Evolutionary conservation across 2,329 filamentous ascomycete species (phyloP), one percentile per base, ranked within the genome.

Genomic region (Fusarium miscanthi): DNA sequence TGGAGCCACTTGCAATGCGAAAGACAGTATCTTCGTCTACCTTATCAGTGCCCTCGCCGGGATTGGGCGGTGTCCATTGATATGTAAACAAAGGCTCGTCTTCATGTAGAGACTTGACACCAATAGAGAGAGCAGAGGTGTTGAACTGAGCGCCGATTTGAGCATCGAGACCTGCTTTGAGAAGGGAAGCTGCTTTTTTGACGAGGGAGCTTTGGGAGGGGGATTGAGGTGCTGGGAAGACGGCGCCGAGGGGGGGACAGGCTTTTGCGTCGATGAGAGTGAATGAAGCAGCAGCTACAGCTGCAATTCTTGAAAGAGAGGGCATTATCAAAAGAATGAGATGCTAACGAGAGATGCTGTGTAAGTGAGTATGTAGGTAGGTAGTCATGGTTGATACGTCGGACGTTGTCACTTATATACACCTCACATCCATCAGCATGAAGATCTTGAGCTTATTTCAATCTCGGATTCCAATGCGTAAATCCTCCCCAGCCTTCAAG

Each of bases 211-310:
- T 79, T n/a, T 73, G 46, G 38, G 81, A 75, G 6, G 82, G 83
- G 12, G 70, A 67, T 31, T 73, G 77, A 3, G 83, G 82, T 21
- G 81, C 78, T 11, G 81, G 83, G 11, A 84, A 75, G 45, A 84
- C 82, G 16, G 82, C 76, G 8, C 83, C 83, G n/a, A 85, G 77
- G 33, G 83, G 83, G n/a, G 83, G 82, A 25, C 83, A 85, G 9
- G 72, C 69, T 54, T 81, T 79, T n/a, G 79, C 80, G 33, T 80
- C 74, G 21, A 72, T 46, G 30, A 77, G n/a, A 12, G 61, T 12
- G 17, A 76, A 35, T 1, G 54, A 48, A 10, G 72, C 43, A 17
- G 69, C 61, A 54, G 74, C 74, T 33, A 73, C 16, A 3, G 63
- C 45, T 40, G 62, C 64, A 5, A 77, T 25, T 38, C 69, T 76